Evolutionary conservation across 257 asterid genomes (phyloP), one percentile per base, ranked within the genome.

Genomic region (Capsicum chinense): DNA sequence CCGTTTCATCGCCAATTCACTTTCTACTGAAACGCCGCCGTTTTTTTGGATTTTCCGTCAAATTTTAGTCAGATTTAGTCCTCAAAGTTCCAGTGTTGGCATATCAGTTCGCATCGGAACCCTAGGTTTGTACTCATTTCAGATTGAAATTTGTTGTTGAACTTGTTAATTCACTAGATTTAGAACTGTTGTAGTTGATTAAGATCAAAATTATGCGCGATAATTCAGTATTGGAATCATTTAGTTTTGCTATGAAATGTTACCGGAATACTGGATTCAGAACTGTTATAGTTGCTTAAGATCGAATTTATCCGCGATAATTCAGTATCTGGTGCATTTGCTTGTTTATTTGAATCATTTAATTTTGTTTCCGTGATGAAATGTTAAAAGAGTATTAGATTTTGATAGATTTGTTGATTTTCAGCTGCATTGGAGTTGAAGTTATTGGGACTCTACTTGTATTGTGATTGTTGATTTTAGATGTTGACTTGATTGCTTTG

Each of bases 111-210:
- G 33, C 82, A 78, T 86, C 84, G 83, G 79, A 90, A 89, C 90
- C 95, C 95, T 92, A 90, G 93, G 96, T 91, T 21, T 48, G 89
- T 60, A 58, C 50, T 39, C 44, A 54, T 68, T 54, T 74, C 85
- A 10, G 68, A 56, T 68, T 74, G 62, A 74, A 21, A 21, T 74
- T 21, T 21, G 47, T 19, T 50, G 62, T 74, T 73, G 4, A 26
- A 17, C 3, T 48, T 26, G 33, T 26, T 26, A 26, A 26, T 26
- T 26, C 33, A 52, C 2, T 13, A 74, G 62, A 74, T 74, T 74
- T 21, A 21, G 12, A 33, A 35, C 37, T 15, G 19, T 13, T 21
- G 12, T 50, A 21, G 62, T 74, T 50, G 62, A 6, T 21, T 7
- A 21, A 12, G 21, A 6, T 74, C 81, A 52, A 21, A 50, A 12